These are phyloP conservation scores for Seiridium cupressi DNA, from an alignment of 2,329 filamentous ascomycete genomes.

Conservation along the genomic window DNA sequence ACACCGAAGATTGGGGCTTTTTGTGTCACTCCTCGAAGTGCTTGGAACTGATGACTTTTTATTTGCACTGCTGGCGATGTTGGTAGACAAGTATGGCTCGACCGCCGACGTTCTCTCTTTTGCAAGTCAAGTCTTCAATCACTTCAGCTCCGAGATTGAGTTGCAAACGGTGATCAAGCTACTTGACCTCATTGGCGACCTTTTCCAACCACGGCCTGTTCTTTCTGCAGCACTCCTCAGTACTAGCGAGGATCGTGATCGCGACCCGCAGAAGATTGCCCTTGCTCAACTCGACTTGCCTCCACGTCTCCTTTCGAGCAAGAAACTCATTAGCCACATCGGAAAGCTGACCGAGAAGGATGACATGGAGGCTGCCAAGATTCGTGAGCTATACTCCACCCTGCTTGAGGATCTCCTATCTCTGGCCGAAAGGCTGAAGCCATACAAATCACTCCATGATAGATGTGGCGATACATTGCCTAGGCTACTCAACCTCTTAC, in stretches of 20 bases:
- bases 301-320: conserved; percentile 56
- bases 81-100: conserved; percentile 85
- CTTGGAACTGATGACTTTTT: conserved; percentile 84
- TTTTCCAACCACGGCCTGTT: conserved; percentile 71
- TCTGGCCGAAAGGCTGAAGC: conserved; percentile 64
- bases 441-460: conserved; percentile 52
- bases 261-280: conserved; percentile 50
- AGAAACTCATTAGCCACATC: conserved; percentile 55
- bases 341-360: conserved; percentile 56
- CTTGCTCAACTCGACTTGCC: conserved; percentile 55
- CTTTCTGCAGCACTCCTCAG: conserved; percentile 73
- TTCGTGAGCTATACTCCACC: conserved; percentile 66
- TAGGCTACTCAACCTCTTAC: conserved; percentile 79
- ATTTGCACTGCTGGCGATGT: conserved; percentile 82
- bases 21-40: conserved; percentile 80
- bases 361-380: conserved; percentile 64
- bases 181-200: conserved; percentile 71
- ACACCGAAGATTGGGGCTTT: conserved; percentile 79
- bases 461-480: conserved; percentile 70
- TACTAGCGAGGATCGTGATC: conserved; percentile 42
- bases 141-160: conserved; percentile 73
- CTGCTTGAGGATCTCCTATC: conserved; percentile 65
- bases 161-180: conserved; percentile 76
- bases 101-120: conserved; percentile 74
- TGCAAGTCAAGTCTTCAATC: conserved; percentile 68